A percentile compares a stretch with the other conserved stretches of the same genome.
These are phyloP conservation scores for maize (Zea mays) DNA, from an alignment of 176 grass and related monocot species.

Conservation along the genomic window DNA sequence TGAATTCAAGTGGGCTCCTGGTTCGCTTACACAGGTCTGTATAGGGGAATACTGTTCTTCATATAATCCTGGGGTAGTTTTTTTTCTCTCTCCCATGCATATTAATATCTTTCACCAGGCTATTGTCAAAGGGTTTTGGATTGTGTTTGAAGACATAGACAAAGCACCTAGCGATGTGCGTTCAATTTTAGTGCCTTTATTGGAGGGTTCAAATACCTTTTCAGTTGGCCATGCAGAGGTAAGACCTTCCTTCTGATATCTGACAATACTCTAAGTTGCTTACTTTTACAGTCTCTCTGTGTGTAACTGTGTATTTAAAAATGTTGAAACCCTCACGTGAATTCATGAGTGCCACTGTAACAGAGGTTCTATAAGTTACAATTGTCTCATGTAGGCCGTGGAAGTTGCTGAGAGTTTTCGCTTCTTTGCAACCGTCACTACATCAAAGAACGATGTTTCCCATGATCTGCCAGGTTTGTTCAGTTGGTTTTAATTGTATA, in stretches of 20 bases:
- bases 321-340: neutral
- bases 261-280: conserved; percentile 5
- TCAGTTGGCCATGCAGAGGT: conserved; percentile 84
- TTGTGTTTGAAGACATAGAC: conserved; percentile 96
- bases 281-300: conserved; percentile 9
- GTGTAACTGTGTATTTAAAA: conserved; percentile 18
- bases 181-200: conserved; percentile 78
- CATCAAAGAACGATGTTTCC: conserved; percentile 69
- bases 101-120: conserved; percentile 52
- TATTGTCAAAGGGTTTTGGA: conserved; percentile 84
- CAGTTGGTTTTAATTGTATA: conserved; percentile 12
- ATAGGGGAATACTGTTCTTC: conserved; percentile 8
- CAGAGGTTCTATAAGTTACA: conserved; percentile 26
- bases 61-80: neutral
- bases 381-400: conserved; percentile 58
- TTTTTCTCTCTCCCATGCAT: neutral
- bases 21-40: conserved; percentile 89
- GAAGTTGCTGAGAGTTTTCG: conserved; percentile 75
- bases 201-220: conserved; percentile 82
- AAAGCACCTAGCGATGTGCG: conserved; percentile 90
- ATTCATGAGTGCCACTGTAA: neutral
- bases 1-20: conserved; percentile 94
- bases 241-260: conserved; percentile 24
- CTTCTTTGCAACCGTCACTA: conserved; percentile 82
- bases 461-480: conserved; percentile 67